Conservation (phyloP, 2,329 filamentous ascomycete species). For the Trichoderma lentiforme region DNA sequence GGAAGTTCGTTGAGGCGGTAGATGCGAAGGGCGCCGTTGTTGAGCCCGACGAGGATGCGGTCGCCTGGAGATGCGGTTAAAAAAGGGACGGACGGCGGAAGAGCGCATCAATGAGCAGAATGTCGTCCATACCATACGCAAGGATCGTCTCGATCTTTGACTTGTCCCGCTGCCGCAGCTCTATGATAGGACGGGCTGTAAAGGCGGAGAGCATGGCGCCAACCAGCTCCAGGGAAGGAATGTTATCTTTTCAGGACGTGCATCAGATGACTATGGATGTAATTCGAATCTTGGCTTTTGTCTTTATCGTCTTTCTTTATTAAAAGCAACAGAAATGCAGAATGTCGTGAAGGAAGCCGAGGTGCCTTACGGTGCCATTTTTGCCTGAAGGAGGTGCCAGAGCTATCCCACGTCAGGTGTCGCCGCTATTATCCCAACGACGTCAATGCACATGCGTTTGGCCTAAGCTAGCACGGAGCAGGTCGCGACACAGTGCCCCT, state of each 20-base stretch:
- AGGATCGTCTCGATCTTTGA: constrained; percentile 95
- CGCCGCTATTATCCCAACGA: constrained; percentile 23
- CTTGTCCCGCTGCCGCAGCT: constrained; percentile 94
- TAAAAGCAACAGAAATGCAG: background rate
- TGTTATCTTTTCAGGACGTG: constrained; percentile 28
- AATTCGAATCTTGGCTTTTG: background rate
- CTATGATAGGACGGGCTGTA: constrained; percentile 91
- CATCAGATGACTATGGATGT: constrained; percentile 28
- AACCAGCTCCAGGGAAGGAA: constrained; percentile 40
- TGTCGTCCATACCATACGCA: constrained; percentile 65
- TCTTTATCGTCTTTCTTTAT: background rate
- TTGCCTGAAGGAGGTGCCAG: constrained; percentile 8
- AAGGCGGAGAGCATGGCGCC: constrained; percentile 91
- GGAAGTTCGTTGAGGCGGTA: constrained; percentile 79
- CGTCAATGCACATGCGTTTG: constrained; percentile 31
- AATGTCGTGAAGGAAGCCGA: background rate
- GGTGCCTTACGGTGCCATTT: background rate
- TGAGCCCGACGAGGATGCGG: constrained; percentile 85
- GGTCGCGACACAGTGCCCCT: constrained; percentile 21
- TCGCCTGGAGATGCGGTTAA: constrained; percentile 58
- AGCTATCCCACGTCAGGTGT: constrained; percentile 16
- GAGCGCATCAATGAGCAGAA: background rate
- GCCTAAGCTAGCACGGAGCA: constrained; percentile 26
- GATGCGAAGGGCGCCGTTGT: constrained; percentile 81
- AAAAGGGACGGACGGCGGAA: background rate